Evolutionary conservation across 371 early-diverging fungal genomes (phyloP).

Genomic region (Mucor piriformis): DNA sequence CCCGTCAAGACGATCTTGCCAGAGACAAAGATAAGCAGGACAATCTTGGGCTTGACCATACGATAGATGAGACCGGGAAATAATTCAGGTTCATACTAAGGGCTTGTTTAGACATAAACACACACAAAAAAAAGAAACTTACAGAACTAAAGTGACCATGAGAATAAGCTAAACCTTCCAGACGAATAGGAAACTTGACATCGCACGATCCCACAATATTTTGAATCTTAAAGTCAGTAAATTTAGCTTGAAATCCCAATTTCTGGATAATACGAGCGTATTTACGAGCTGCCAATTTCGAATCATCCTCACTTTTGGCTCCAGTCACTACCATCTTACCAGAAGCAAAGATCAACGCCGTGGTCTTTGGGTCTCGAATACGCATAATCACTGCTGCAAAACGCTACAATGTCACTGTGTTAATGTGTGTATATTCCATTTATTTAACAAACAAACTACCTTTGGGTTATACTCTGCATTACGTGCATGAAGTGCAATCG

Average conservation of each 20-base stretch:
- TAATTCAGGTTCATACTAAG: constrained; percentile 99
- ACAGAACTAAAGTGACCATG: constrained; percentile 98
- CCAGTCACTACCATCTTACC: constrained; percentile 99
- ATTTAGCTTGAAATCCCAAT: constrained; percentile 98
- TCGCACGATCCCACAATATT: constrained; percentile 99
- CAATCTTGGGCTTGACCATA: constrained; percentile 99
- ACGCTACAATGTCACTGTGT: constrained; percentile 66
- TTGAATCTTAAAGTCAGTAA: constrained; percentile 99
- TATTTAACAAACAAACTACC: constrained; percentile 55
- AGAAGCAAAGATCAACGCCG: constrained; percentile 99
- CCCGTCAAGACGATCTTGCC: constrained; percentile 99
- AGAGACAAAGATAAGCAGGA: constrained; percentile 99
- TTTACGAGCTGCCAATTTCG: constrained; percentile 97
- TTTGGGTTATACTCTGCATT: constrained; percentile 99
- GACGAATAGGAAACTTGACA: constrained; percentile 99
- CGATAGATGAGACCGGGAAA: constrained; percentile 99
- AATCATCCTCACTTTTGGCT: constrained; percentile 96
- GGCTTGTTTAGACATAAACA: not conserved
- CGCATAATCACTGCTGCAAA: constrained; percentile 99
- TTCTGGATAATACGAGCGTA: constrained; percentile 99
- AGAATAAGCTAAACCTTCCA: constrained; percentile 98
- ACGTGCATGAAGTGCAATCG: constrained; percentile 99
- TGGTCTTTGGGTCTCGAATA: constrained; percentile 99
- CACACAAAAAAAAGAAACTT: constrained; percentile 36
- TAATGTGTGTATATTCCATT: not conserved